These are phyloP conservation scores for Cephaloascus albidus DNA, from an alignment of 805 yeast species.

Conservation along the genomic window DNA sequence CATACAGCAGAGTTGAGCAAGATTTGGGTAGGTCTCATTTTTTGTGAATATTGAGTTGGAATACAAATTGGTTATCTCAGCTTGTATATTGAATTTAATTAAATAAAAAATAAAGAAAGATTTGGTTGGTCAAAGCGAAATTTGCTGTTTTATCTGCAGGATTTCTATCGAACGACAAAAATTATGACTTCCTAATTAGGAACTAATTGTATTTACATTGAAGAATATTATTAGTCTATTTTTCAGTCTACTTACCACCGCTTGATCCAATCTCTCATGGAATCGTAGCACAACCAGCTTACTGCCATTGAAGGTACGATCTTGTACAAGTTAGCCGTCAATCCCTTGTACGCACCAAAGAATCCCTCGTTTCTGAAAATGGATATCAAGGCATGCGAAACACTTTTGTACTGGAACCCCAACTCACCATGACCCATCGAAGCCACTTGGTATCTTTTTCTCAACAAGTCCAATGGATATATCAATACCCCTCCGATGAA, in stretches of 20 bases:
- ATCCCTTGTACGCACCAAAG: conserved; percentile 62
- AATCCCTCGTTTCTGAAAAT: conserved; percentile 71
- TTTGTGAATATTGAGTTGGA: not conserved
- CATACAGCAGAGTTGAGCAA: conserved; percentile 38
- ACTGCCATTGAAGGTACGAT: conserved; percentile 95
- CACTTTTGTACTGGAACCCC: conserved; percentile 77
- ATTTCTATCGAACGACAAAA: too few relatives aligned
- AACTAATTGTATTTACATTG: too few relatives aligned
- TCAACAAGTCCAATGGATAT: conserved; percentile 82
- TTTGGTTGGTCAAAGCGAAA: not conserved
- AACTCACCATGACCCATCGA: conserved; percentile 69
- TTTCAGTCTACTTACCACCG: conserved; percentile 13
- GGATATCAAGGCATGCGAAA: conserved; percentile 60
- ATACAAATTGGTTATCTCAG: too few relatives aligned
- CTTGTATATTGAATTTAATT: too few relatives aligned
- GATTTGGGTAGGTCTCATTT: conserved; percentile 41
- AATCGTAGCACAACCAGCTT: conserved; percentile 82
- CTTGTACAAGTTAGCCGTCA: conserved; percentile 75
- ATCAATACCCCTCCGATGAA: conserved; percentile 85
- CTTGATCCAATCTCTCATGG: conserved; percentile 38
- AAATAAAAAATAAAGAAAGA: not conserved
- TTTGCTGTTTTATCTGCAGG: too few relatives aligned
- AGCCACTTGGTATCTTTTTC: conserved; percentile 88
- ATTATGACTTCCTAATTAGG: too few relatives aligned
- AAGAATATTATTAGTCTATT: not conserved